phyloP scores from a whole-genome alignment of 2,329 filamentous ascomycete genomes.

The Chalaropsis ovoidea region DNA sequence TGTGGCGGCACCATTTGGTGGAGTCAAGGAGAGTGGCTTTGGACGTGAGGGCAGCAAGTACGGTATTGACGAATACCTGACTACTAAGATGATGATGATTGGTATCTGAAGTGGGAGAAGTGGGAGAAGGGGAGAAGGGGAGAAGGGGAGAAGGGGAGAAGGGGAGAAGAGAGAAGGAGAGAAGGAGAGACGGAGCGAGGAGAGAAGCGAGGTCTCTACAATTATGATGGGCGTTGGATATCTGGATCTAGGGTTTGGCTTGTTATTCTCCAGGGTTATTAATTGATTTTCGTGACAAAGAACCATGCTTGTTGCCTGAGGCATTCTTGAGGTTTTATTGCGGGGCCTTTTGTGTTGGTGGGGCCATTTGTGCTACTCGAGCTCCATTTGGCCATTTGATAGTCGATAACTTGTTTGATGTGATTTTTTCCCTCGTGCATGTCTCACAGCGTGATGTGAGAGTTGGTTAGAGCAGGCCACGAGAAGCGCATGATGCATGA shows the following conservation, averaged over 20 bases:
- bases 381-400: no score
- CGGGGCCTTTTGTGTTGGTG: not conserved
- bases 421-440: not conserved
- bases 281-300: not conserved
- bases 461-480: not conserved
- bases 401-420: not conserved
- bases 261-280: not conserved
- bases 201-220: not conserved
- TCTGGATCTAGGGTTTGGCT: not conserved
- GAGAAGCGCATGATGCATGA: not conserved
- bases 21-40: conserved; percentile 73
- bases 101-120: conserved; percentile 14
- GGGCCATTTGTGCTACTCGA: not conserved
- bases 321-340: not conserved
- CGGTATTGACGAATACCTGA: conserved; percentile 66
- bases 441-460: not conserved
- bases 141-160: not conserved
- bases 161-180: not conserved
- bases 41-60: conserved; percentile 69
- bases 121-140: not conserved
- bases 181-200: not conserved
- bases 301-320: not conserved
- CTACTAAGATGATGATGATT: conserved; percentile 52
- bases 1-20: conserved; percentile 56
- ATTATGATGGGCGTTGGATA: not conserved